Base-by-base conservation (phyloP, 257 asterid species). In the Nicotiana tabacum region DNA sequence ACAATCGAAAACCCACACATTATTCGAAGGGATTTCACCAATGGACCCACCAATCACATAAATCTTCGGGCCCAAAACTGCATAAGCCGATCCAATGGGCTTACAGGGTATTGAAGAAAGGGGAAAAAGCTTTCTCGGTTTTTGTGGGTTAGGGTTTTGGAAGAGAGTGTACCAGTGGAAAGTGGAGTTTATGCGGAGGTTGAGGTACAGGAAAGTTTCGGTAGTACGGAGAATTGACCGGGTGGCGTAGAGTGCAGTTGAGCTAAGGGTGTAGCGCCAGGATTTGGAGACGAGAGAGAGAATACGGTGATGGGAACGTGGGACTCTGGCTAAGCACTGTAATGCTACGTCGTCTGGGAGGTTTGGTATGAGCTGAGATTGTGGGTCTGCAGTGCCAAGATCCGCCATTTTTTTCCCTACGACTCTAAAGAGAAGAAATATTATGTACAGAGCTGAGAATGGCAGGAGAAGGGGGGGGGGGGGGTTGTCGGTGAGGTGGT, bases 31-130 rank as follows among this genome's bases (percentile, higher is more conserved):
- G 6, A 89, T 81, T 30, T 94, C 97, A 24, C 85, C 86, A 6
- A 92, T 77, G 0, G 98, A 96, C 29, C 99, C 99, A 3, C 98
- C 99, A 10, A 96, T 87, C 21, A 93, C 90, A 80, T 91, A 96
- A 0, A 96, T 86, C 72, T 85, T 90, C 0, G 90, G 90, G 21
- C 97, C 97, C 1, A 93, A 46, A 24, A 91, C 89, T 0, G 91
- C 82, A 48, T 90, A 83, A 1, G 99, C 92, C 1, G 98, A 89
- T 15, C 99, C 98, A 21, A 94, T 82, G 0, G 90, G 92, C 87
- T 84, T 88, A 1, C 89, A 83, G 9, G 97, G 97, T 30, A 91
- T 86, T 3, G 90, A 81, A 18, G 94, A 94, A 82, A 94, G 90
- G 68, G 88, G 89, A 17, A 81, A 53, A 48, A 90, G 82, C 57